Conservation (phyloP, 768 basidiomycete genomes). For the Hortiboletus flavorubellus region DNA sequence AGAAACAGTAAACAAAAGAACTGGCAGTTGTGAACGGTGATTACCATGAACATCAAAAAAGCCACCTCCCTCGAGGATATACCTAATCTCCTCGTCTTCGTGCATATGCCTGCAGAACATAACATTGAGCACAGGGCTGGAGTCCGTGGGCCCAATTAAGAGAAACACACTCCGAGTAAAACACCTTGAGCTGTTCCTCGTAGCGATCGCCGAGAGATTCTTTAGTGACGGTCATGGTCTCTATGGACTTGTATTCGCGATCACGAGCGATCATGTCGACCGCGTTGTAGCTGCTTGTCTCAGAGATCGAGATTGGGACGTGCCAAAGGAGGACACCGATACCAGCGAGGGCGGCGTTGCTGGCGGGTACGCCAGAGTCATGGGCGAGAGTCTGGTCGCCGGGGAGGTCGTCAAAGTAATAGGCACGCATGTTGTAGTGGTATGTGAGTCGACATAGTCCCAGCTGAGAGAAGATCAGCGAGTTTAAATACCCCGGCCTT, state of each 20-base stretch:
- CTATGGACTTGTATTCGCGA: constrained; percentile 79
- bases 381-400: constrained; percentile 83
- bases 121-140: neutral
- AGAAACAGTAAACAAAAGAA: neutral
- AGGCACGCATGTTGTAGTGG: constrained; percentile 54
- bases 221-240: constrained; percentile 73
- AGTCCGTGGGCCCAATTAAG: no score
- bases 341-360: constrained; percentile 42
- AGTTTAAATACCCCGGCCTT: no score
- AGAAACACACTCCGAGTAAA: constrained; percentile 69
- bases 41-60: constrained; percentile 89
- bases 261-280: constrained; percentile 63
- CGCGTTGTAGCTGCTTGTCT: constrained; percentile 39
- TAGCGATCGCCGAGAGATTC: constrained; percentile 79
- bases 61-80: constrained; percentile 77
- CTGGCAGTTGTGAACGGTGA: constrained; percentile 16
- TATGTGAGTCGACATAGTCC: no score
- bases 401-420: constrained; percentile 66
- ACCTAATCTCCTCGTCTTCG: constrained; percentile 94
- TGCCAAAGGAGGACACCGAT: constrained; percentile 67
- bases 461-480: no score
- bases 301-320: constrained; percentile 52
- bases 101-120: constrained; percentile 69
- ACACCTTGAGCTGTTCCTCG: constrained; percentile 76
- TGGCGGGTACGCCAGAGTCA: constrained; percentile 58